Base-by-base conservation (phyloP, 164 flowering plant species). In the Aristolochia californica region DNA sequence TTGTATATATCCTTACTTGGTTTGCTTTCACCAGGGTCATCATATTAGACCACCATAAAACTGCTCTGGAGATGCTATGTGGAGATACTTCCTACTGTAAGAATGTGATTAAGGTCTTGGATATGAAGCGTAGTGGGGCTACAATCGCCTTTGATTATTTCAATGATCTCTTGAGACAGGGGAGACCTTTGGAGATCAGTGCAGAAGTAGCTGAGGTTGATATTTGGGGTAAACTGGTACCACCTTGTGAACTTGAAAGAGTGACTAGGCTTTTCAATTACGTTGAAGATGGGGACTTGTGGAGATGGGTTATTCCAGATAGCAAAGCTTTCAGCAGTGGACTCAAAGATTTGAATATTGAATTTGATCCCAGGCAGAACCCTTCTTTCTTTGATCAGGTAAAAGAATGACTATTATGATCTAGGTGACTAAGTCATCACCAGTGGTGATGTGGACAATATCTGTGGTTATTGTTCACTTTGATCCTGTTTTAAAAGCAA, bases 291-390 rank as follows among this genome's bases (percentile, higher is more conserved):
- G 94, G 68, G 15, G 95, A 91, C 79, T 62, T 87, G 7, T 91
- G 97, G 97, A 80, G 77, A 62, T 91, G 96, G 96, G 60, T 55
- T 27, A 83, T 91, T 59, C 80, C 78, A 13, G 63, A 80, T 58
- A 87, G 94, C 59, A 91, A 84, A 68, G 91, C 89, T 57, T 87
- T 91, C 58, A 77, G 78, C 62, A 84, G 94, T 61, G 96, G 97
- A n/a, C 64, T 87, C 69, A 84, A 81, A 55, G 94, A 91, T 73
- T 65, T 79, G 66, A 80, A 80, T 40, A 69, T 84, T 48, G 91
- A 85, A 57, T 81, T 58, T 55, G 67, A 72, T 60, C 58, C 62
- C 34, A 62, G 55, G 34, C 45, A 55, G 45, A 87, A 91, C 62
- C 85, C 87, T 4, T 48, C 67, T 23, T 62, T 91, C 66, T 87